A percentile compares a stretch with the other conserved stretches of the same genome.
These are phyloP conservation scores for Russula griseocarnosa DNA, from an alignment of 768 basidiomycete genomes.

Conservation along the genomic window DNA sequence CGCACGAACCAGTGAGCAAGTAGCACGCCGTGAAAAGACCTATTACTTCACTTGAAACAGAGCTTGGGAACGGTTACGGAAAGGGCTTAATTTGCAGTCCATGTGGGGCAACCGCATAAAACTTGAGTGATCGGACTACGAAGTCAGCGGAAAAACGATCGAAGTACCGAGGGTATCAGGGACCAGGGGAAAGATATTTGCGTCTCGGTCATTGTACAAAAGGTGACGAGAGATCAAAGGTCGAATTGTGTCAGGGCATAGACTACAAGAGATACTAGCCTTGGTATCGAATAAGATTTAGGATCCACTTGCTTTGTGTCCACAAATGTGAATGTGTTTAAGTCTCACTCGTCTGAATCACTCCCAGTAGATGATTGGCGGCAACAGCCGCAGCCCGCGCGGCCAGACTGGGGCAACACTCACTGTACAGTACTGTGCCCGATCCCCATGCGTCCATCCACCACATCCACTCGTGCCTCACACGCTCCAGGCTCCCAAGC, in stretches of 20 bases:
- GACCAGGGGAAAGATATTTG: conserved; percentile 5
- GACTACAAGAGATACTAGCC: background rate
- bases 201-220: too few species aligned
- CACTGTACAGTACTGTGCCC: too few species aligned
- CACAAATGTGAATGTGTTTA: background rate
- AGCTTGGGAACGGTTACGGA: background rate
- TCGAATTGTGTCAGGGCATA: background rate
- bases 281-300: background rate
- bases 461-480: conserved; percentile 38
- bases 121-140: background rate
- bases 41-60: background rate
- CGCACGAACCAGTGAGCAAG: background rate
- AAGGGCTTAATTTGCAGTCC: background rate
- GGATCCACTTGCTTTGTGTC: background rate
- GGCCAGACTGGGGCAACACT: too few species aligned
- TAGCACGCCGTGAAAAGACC: background rate
- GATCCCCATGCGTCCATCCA: conserved; percentile 10
- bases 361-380: too few species aligned
- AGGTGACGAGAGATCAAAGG: background rate
- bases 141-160: background rate
- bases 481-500: conserved; percentile 42
- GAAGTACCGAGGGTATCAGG: background rate
- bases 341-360: too few species aligned
- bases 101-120: background rate
- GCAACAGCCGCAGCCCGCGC: too few species aligned